Conservation (phyloP, 305 asterid genomes). For the Petunia hybrid region DNA sequence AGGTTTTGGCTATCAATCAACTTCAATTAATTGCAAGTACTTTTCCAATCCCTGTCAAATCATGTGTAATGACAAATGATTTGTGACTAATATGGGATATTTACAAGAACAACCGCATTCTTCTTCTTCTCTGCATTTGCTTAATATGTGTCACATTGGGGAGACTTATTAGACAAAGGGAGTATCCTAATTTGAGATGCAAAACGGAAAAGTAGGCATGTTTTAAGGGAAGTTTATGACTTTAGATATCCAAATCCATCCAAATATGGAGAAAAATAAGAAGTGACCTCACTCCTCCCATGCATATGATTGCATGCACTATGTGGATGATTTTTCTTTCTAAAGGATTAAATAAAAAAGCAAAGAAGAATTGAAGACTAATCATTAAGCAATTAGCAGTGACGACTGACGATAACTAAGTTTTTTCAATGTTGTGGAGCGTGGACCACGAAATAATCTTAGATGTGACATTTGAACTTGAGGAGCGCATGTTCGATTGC, state of each 20-base stretch:
- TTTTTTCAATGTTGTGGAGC: background rate
- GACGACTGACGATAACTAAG: background rate
- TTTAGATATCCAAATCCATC: conserved; percentile 1
- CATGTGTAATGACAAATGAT: background rate
- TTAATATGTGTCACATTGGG: conserved; percentile 22
- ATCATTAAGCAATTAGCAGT: conserved; percentile 14
- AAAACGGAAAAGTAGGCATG: conserved; percentile 22
- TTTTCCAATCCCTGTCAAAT: background rate
- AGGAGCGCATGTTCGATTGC: background rate
- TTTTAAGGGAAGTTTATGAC: conserved; percentile 6
- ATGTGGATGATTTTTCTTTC: background rate
- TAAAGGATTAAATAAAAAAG: background rate
- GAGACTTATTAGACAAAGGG: background rate
- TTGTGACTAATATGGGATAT: background rate
- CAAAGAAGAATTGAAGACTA: background rate
- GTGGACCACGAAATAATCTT: conserved; percentile 19
- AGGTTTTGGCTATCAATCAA: conserved; percentile 8
- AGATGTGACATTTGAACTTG: background rate
- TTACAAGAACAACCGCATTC: conserved; percentile 15
- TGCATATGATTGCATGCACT: conserved; percentile 1
- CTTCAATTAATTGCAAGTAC: background rate
- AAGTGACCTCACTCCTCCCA: background rate
- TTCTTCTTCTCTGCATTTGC: conserved; percentile 16
- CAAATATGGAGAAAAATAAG: background rate
- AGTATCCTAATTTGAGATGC: background rate